Evolutionary conservation across 1,284 basidiomycete species (phyloP), one percentile per base, ranked within the genome.

Genomic region (Sporisorium graminicola): DNA sequence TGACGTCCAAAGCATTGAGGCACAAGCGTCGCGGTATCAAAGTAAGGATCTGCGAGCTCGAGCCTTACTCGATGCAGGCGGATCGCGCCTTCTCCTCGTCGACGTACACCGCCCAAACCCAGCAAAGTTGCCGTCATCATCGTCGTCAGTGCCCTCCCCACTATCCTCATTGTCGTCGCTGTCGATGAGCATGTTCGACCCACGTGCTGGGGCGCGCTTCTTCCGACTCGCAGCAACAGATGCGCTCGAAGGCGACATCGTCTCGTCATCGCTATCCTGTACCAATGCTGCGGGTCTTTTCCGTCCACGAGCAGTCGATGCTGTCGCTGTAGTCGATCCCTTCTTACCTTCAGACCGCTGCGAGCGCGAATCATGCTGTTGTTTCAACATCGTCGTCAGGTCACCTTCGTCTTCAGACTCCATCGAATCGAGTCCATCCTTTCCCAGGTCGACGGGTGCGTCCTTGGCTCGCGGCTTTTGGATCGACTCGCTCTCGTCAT

Each of bases 51-150:
- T 31, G 5, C 58, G 51, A 3, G 37, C 29, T 9, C 72, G 53
- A 12, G 26, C 27, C 14, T 31, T 54, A 4, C 58, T 35, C 12
- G 59, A 24, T 18, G 65, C 46, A 10, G 59, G 40, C n/a, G 56
- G 37, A 42, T 53, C 73, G 1, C 74, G 50, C n/a, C 70, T 52
- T 40, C 62, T 66, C 16, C 69, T 52, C 12, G 70, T 66, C 18
- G 58, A 57, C 5, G 66, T 61, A 20, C 65, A 64, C 6, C 53
- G 44, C 2, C 70, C 74, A 37, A 77, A 77, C 2, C 75, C 75
- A 8, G 71, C 75, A 60, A 77, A 77, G 24, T 74, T 77, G 8
- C 71, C 75, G 35, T 74, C 64, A 47, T 74, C 61, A 4, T 61
- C 69, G 9, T 55, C 61, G 4, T 56, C 31, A 10, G 46, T 65